Percentiles rank a stretch among this genome's conserved stretches.
phyloP scores from a whole-genome alignment of 108 stramenopile genomes.

The Cyclotella cryptica region DNA sequence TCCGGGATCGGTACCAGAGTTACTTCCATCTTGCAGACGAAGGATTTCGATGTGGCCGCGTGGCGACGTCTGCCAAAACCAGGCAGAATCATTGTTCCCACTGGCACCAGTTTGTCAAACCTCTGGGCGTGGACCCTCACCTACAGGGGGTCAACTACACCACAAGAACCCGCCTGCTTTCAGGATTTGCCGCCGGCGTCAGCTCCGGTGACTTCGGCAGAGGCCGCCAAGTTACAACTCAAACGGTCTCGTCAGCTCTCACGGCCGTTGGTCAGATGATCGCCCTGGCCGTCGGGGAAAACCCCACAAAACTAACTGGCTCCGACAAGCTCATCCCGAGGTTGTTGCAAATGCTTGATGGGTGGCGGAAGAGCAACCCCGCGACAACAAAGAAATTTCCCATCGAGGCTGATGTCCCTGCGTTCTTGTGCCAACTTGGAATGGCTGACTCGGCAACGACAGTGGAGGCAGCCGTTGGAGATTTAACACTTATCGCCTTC shows the following conservation, averaged over 20 bases:
- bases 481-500: slow-evolving; percentile 12
- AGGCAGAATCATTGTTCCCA: background rate
- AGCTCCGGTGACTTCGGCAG: background rate
- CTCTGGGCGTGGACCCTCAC: too few species aligned
- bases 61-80: slow-evolving; percentile 25
- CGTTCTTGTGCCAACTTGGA: background rate
- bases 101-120: too few species aligned
- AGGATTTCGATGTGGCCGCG: slow-evolving; percentile 20
- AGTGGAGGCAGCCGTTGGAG: background rate
- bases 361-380: background rate
- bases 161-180: background rate
- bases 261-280: too few species aligned
- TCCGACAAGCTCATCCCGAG: background rate
- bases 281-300: too few species aligned
- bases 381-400: background rate
- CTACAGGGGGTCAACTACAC: background rate
- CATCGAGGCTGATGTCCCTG: background rate
- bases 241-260: too few species aligned
- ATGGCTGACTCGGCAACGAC: too few species aligned
- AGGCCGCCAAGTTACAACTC: too few species aligned
- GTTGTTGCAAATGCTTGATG: background rate
- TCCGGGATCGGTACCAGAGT: slow-evolving; percentile 1
- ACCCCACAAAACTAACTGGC: too few species aligned
- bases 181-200: background rate
- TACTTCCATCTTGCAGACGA: background rate